A percentile compares a stretch with the other conserved stretches of the same genome.
phyloP scores from a whole-genome alignment of 257 asterid species.

The Gentiana straminea region DNA sequence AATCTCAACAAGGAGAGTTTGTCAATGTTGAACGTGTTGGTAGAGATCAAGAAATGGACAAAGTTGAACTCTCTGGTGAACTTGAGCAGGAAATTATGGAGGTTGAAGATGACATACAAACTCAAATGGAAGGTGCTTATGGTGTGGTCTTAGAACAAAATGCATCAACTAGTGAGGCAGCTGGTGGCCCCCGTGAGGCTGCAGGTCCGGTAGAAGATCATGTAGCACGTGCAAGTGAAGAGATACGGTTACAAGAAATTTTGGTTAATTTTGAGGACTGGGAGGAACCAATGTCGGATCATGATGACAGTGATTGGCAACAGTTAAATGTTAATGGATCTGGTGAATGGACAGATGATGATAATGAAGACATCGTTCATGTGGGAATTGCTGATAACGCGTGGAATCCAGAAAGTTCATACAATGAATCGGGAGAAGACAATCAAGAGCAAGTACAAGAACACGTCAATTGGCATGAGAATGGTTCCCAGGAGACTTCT shows the following conservation, averaged over 20 bases:
- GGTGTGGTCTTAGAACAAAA: conserved; percentile 22
- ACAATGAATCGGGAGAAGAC: conserved; percentile 21
- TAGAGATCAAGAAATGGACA: conserved; percentile 17
- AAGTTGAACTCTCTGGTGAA: conserved; percentile 15
- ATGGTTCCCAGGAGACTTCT: conserved; percentile 47
- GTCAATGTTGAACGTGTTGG: conserved; percentile 14
- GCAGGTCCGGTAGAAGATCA: conserved; percentile 11
- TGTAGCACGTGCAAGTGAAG: conserved; percentile 25
- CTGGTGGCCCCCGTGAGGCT: conserved; percentile 15
- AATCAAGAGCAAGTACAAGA: conserved; percentile 31
- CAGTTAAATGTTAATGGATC: conserved; percentile 16
- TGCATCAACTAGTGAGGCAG: conserved; percentile 19
- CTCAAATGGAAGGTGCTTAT: conserved; percentile 13
- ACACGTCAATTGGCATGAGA: conserved; percentile 44
- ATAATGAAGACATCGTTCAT: conserved; percentile 20
- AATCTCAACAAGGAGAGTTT: conserved; percentile 18
- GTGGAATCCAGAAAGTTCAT: conserved; percentile 30
- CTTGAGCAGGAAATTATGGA: conserved; percentile 20
- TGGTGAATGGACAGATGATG: conserved; percentile 23
- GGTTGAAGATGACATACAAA: conserved; percentile 7
- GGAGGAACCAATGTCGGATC: conserved; percentile 23
- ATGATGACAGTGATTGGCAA: conserved; percentile 27
- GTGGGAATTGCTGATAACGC: conserved; percentile 24
- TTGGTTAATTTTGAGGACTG: conserved; percentile 29
- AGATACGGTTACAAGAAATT: conserved; percentile 29